phyloP scores from a whole-genome alignment of 1,284 basidiomycete genomes.

The Inonotus obliquus region DNA sequence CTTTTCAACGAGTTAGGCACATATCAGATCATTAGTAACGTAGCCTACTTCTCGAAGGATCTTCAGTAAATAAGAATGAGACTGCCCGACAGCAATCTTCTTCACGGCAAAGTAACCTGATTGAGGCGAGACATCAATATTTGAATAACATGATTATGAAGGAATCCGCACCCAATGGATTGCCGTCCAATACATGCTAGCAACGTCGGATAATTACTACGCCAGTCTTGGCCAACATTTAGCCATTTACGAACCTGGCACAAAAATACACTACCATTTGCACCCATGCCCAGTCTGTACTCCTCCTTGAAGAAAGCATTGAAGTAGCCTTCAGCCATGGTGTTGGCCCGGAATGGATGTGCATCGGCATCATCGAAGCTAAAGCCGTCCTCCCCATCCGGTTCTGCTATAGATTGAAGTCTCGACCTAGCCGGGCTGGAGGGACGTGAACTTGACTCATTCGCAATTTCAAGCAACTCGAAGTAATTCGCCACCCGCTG shows the following conservation, averaged over 20 bases:
- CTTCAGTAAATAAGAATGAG: constrained; percentile 75
- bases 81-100: constrained; percentile 91
- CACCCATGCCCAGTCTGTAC: constrained; percentile 83
- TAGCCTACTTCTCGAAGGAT: constrained; percentile 70
- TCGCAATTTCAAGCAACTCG: constrained; percentile 62
- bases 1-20: constrained; percentile 28
- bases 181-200: constrained; percentile 78
- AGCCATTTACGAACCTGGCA: constrained; percentile 57
- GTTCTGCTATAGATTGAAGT: constrained; percentile 3
- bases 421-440: constrained; percentile 34
- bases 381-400: constrained; percentile 10
- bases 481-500: constrained; percentile 69
- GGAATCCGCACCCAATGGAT: constrained; percentile 56
- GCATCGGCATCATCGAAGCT: constrained; percentile 20
- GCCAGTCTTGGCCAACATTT: background rate
- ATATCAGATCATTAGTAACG: background rate
- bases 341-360: constrained; percentile 49
- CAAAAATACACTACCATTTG: constrained; percentile 84
- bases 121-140: constrained; percentile 2
- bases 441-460: constrained; percentile 59
- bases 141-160: background rate
- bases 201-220: background rate
- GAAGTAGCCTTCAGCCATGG: constrained; percentile 81
- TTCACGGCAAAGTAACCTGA: constrained; percentile 86
- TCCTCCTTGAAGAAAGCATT: constrained; percentile 88